phyloP scores from a whole-genome alignment of 768 basidiomycete species.

The Suillus alpinus region DNA sequence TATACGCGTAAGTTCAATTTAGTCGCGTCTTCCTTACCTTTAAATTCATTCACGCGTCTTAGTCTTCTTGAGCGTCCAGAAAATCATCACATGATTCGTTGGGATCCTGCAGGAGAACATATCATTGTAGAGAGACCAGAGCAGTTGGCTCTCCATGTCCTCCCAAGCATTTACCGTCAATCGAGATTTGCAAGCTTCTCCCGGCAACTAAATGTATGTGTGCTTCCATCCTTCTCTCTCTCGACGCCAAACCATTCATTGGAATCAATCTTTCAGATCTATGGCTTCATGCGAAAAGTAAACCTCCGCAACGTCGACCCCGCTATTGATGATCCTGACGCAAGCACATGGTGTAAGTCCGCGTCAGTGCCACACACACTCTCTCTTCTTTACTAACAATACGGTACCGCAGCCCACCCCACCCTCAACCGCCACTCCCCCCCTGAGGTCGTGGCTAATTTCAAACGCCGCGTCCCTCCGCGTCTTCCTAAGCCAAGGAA shows the following conservation, averaged over 20 bases:
- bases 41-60: constrained; percentile 20
- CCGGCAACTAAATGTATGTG: constrained; percentile 87
- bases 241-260: constrained; percentile 20
- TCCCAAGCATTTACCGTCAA: constrained; percentile 93
- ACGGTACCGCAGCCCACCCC: constrained; percentile 65
- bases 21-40: constrained; percentile 5
- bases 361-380: constrained; percentile 16
- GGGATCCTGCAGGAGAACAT: constrained; percentile 90
- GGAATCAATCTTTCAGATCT: constrained; percentile 58
- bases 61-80: constrained; percentile 88
- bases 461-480: constrained; percentile 93
- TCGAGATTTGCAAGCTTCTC: constrained; percentile 97
- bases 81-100: constrained; percentile 96
- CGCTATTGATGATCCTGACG: constrained; percentile 93
- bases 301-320: constrained; percentile 94
- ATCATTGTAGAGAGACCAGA: constrained; percentile 95
- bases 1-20: constrained; percentile 74
- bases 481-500: constrained; percentile 87
- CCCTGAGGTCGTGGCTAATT: constrained; percentile 87
- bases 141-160: constrained; percentile 90
- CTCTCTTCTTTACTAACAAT: constrained; percentile 13
- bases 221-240: constrained; percentile 33
- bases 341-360: constrained; percentile 92
- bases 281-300: constrained; percentile 98
- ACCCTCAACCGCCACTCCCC: constrained; percentile 89